Conservation (phyloP, 169 alveolate species). For the Babesia bigemina region DNA sequence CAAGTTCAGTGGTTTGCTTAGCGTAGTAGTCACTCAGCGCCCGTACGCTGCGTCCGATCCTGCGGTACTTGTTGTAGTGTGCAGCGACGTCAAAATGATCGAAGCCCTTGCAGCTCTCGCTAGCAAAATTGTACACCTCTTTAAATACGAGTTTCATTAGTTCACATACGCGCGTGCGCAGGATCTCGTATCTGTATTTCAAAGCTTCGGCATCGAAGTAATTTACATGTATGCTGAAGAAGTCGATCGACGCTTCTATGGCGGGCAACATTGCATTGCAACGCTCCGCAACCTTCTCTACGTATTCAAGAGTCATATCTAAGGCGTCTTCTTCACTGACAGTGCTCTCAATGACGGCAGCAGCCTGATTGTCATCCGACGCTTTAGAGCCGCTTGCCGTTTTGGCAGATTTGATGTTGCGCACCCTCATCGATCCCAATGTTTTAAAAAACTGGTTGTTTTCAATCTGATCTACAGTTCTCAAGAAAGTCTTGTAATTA, state of each 20-base stretch:
- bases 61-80: slow-evolving; percentile 34
- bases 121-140: slow-evolving; percentile 42
- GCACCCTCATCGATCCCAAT: not conserved
- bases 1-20: slow-evolving; percentile 16
- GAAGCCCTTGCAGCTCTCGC: slow-evolving; percentile 9
- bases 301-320: slow-evolving; percentile 13
- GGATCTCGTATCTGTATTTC: slow-evolving; percentile 27
- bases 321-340: not conserved
- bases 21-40: slow-evolving; percentile 21
- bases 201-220: slow-evolving; percentile 35
- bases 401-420: not conserved
- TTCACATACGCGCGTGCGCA: slow-evolving; percentile 30
- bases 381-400: not conserved
- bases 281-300: slow-evolving; percentile 25
- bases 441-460: slow-evolving; percentile 20
- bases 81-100: slow-evolving; percentile 24
- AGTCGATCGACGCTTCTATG: slow-evolving; percentile 35
- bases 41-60: slow-evolving; percentile 32
- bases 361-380: not conserved
- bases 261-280: slow-evolving; percentile 38
- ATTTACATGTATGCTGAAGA: slow-evolving; percentile 39
- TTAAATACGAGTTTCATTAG: slow-evolving; percentile 27
- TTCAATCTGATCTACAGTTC: slow-evolving; percentile 34
- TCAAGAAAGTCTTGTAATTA: slow-evolving; percentile 21
- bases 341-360: not conserved